These are phyloP conservation scores for Scheffersomyces spartinae DNA, from an alignment of 805 yeast species.

Conservation along the genomic window DNA sequence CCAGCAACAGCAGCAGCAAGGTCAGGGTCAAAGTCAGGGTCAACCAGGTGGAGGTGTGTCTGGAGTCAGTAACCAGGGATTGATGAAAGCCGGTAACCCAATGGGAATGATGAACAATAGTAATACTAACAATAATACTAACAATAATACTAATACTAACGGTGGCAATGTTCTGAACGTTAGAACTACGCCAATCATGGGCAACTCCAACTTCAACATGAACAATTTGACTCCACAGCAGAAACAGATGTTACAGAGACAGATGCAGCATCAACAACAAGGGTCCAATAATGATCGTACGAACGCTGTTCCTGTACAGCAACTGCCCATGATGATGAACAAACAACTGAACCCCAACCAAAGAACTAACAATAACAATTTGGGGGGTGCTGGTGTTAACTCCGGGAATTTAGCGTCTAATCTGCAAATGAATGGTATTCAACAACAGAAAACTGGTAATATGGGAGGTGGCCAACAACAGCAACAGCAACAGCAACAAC, in stretches of 20 bases:
- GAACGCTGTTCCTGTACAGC: slow-evolving; percentile 1
- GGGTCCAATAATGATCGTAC: slow-evolving; percentile 3
- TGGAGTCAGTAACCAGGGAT: too few relatives aligned
- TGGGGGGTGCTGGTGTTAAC: too few relatives aligned
- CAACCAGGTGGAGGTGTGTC: too few relatives aligned
- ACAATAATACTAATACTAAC: slow-evolving; percentile 3
- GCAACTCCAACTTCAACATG: slow-evolving; percentile 8
- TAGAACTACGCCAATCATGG: slow-evolving; percentile 1
- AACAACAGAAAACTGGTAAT: too few relatives aligned
- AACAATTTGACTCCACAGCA: slow-evolving; percentile 24
- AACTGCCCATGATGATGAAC: slow-evolving; percentile 1
- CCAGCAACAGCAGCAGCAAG: slow-evolving; percentile 6
- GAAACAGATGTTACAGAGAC: slow-evolving; percentile 26
- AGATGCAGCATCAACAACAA: slow-evolving; percentile 13
- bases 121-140: slow-evolving; percentile 4
- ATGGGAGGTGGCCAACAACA: too few relatives aligned
- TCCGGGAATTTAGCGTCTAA: too few relatives aligned
- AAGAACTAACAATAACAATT: too few relatives aligned
- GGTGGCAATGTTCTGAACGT: slow-evolving; percentile 2
- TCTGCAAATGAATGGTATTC: too few relatives aligned
- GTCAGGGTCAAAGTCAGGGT: slow-evolving; percentile 5
- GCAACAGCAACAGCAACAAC: slow-evolving; percentile 8
- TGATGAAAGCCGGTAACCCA: too few relatives aligned
- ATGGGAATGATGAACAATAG: slow-evolving; percentile 6
- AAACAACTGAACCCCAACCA: too few relatives aligned